Evolutionary conservation across 2,329 filamentous ascomycete genomes (phyloP).

Genomic region (Cladophialophora yegresii): DNA sequence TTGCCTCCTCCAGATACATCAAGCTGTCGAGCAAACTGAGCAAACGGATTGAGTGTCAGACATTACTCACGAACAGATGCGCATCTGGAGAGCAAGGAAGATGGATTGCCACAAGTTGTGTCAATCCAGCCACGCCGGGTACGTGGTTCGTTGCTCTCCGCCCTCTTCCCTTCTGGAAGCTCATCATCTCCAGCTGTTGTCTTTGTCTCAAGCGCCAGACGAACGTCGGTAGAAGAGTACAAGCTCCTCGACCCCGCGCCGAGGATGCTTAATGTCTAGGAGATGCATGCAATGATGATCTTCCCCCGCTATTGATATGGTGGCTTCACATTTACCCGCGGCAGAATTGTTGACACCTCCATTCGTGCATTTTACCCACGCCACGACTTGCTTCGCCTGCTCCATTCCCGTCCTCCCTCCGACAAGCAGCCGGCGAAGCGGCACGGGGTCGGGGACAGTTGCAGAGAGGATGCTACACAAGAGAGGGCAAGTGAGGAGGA

Average conservation of each 20-base stretch:
- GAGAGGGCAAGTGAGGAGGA: conserved; percentile 1
- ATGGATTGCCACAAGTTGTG: background rate
- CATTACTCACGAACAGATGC: background rate
- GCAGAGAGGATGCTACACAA: background rate
- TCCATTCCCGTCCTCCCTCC: background rate
- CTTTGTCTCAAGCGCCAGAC: background rate
- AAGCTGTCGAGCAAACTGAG: background rate
- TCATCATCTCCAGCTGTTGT: background rate
- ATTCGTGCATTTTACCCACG: background rate
- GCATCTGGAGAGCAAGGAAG: background rate
- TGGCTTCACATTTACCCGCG: background rate
- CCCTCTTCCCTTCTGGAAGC: background rate
- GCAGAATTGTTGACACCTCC: background rate
- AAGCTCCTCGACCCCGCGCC: conserved; percentile 3
- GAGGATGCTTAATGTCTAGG: background rate
- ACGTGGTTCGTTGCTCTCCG: background rate
- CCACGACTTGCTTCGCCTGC: conserved; percentile 1
- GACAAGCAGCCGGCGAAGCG: conserved; percentile 7
- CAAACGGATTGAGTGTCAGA: background rate
- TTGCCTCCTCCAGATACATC: background rate
- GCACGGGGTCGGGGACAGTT: background rate
- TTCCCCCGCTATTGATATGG: conserved; percentile 6
- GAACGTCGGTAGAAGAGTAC: background rate
- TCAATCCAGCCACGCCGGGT: background rate
- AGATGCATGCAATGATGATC: conserved; percentile 6